Base-by-base conservation (phyloP, 2,329 filamentous ascomycete species). In the Fusarium tupiense region DNA sequence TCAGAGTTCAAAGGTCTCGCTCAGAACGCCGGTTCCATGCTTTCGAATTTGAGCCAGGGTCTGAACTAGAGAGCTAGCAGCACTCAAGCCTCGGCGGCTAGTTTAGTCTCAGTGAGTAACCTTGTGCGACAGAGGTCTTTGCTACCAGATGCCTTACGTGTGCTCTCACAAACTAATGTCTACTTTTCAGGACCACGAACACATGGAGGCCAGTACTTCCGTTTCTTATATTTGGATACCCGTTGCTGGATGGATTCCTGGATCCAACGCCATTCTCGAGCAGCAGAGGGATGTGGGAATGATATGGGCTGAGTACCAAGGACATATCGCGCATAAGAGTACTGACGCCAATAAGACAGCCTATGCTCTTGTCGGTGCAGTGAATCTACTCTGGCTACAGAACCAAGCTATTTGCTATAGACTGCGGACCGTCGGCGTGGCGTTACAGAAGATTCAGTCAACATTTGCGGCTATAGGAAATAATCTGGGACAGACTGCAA, bases 361-460 rank as follows among this genome's bases (percentile, higher is more conserved):
- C 2, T 53, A 20, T 16, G 2, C 6, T 2, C n/a, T 53, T 16
- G 2, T 16, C 0, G 31, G 17, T 37, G n/a, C 31, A 2, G 31
- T 26, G 3, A 37, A 16, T 4, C 5, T 53, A 4, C 17, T 37
- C 0, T 37, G 4, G 3, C 3, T 20, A 1, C 31, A 53, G 6
- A 20, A 6, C 2, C 0, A 5, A 0, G 2, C 7, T 6, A 6
- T 37, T 2, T 37, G 13, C 2, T 3, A 20, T 2, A 26, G 0
- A 6, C 4, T 20, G 12, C 49, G 6, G 17, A 53, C 6, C 4
- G n/a, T 12, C 0, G 17, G 19, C 3, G n/a, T 24, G 6, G n/a
- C n/a, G 0, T 20, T 35, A 1, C 3, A 35, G 0, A n/a, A 53
- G 17, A 53, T 53, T 3, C 12, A 35, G 17, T 53, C 49, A 0